Conservation (phyloP, 1,284 basidiomycete genomes). For the Lentinus polychrous region DNA sequence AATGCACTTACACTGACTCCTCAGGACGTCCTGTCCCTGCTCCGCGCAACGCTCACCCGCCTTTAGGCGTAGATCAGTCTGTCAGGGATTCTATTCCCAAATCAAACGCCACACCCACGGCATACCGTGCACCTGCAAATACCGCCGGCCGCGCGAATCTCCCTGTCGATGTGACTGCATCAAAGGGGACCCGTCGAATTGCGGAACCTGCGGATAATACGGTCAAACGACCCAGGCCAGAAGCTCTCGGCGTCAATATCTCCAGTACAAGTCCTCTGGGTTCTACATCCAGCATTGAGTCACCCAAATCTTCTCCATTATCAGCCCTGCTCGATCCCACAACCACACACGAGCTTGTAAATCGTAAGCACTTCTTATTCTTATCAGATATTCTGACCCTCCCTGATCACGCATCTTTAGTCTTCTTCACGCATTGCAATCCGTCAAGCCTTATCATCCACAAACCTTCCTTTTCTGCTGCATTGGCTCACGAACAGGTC, state of each 20-base stretch:
- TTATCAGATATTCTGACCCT: constrained; percentile 1
- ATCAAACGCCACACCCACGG: not conserved
- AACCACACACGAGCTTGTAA: constrained; percentile 67
- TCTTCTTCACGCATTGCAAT: constrained; percentile 77
- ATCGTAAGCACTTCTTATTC: constrained; percentile 39
- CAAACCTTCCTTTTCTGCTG: constrained; percentile 63
- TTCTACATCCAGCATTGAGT: constrained; percentile 31
- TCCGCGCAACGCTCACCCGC: constrained; percentile 32
- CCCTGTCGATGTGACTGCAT: not conserved
- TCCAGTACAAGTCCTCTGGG: constrained; percentile 27
- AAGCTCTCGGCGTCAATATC: constrained; percentile 3
- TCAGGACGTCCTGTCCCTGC: constrained; percentile 70
- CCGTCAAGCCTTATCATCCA: constrained; percentile 69
- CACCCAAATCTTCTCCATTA: constrained; percentile 8
- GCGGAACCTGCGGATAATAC: constrained; percentile 15
- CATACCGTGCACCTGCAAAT: not conserved
- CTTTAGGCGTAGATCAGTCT: constrained; percentile 4
- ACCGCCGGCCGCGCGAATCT: constrained; percentile 3
- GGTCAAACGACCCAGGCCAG: constrained; percentile 13
- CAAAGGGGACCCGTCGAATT: constrained; percentile 7
- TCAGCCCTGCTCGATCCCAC: constrained; percentile 42
- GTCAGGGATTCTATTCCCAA: no score
- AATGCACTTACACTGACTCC: constrained; percentile 75
- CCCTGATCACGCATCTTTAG: constrained; percentile 30
- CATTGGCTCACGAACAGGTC: constrained; percentile 55